A percentile compares a stretch with the other conserved stretches of the same genome.
phyloP scores from a whole-genome alignment of 331 rosid species.

The Quercus tomentella region DNA sequence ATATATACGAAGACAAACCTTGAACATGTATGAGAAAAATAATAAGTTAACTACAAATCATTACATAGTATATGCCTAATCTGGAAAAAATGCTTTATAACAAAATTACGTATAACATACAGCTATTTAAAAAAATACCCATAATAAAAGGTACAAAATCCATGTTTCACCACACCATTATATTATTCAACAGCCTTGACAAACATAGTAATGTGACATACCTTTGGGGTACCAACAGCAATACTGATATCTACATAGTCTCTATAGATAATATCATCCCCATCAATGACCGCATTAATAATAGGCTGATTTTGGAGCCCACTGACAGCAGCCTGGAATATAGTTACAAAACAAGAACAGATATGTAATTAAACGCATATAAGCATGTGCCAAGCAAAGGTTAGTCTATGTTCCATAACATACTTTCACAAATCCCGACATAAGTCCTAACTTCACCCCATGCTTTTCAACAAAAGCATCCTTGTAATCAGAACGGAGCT shows the following conservation, averaged over 20 bases:
- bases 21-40: no score
- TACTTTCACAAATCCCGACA: constrained; percentile 90
- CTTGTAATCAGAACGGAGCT: constrained; percentile 87
- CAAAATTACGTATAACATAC: neutral
- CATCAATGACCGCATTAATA: constrained; percentile 88
- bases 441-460: constrained; percentile 85
- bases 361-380: constrained; percentile 9
- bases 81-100: neutral
- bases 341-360: neutral
- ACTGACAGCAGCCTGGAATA: constrained; percentile 77
- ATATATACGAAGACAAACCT: neutral
- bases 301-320: constrained; percentile 82
- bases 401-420: constrained; percentile 18
- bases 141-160: neutral
- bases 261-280: constrained; percentile 82
- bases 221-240: constrained; percentile 89
- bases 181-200: neutral
- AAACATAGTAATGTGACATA: constrained; percentile 11
- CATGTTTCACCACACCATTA: neutral
- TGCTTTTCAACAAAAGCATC: constrained; percentile 88
- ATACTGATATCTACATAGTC: constrained; percentile 80
- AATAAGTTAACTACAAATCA: no score
- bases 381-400: neutral
- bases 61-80: no score
- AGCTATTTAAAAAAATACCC: neutral